Evolutionary conservation across 2,329 filamentous ascomycete genomes (phyloP).

Genomic region (Tolypocladium guangdongense): DNA sequence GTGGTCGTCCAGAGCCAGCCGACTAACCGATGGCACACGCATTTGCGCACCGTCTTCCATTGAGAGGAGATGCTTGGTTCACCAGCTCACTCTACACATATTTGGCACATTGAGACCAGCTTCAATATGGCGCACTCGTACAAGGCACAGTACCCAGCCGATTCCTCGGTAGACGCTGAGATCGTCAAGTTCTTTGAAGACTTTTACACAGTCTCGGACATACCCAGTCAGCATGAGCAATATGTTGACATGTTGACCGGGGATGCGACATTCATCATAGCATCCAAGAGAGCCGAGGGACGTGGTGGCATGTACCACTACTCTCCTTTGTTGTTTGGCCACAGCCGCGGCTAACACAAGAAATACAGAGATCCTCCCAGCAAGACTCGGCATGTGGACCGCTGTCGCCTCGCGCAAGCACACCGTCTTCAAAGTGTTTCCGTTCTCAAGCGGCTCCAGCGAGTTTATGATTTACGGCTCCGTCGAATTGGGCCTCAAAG

Average conservation of each 20-base stretch:
- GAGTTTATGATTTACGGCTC: constrained; percentile 22
- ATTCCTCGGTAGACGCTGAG: constrained; percentile 8
- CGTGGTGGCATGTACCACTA: constrained; percentile 9
- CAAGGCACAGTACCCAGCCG: constrained; percentile 9
- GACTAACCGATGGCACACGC: background rate
- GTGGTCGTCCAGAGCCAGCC: background rate
- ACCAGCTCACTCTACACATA: background rate
- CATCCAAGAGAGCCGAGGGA: constrained; percentile 14
- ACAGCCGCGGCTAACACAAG: background rate
- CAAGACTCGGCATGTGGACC: constrained; percentile 19
- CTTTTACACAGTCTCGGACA: constrained; percentile 21
- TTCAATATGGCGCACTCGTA: constrained; percentile 7
- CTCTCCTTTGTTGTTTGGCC: too few relatives aligned
- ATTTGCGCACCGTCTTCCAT: background rate
- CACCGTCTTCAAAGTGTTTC: constrained; percentile 17
- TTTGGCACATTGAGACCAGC: background rate
- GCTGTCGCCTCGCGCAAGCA: constrained; percentile 17
- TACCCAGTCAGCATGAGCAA: constrained; percentile 14
- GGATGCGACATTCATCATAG: constrained; percentile 20
- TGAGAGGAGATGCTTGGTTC: too few relatives aligned
- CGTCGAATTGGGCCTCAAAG: constrained; percentile 15
- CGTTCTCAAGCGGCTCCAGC: constrained; percentile 12
- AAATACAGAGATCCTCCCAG: constrained; percentile 14
- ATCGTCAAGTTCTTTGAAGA: constrained; percentile 15
- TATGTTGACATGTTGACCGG: constrained; percentile 16